Evolutionary conservation across 495 filamentous ascomycete genomes (phyloP).

Genomic region (Extremus antarcticus): DNA sequence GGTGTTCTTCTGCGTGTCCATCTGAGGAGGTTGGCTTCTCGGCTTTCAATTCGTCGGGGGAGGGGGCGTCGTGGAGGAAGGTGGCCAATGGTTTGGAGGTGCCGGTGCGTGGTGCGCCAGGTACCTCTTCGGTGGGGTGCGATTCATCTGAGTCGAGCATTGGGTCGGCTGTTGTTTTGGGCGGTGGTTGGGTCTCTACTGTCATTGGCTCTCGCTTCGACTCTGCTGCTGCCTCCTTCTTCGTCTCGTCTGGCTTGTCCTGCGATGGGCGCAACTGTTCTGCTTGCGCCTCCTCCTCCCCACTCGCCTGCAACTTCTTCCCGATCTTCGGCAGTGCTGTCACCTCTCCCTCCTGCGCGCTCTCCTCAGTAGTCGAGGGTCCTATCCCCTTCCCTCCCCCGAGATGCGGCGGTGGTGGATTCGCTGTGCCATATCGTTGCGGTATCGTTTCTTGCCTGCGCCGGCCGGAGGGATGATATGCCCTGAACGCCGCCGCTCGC

Average conservation of each 20-base stretch:
- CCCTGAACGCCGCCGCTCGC: conserved; percentile 3
- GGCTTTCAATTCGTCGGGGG: conserved; percentile 6
- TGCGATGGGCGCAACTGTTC: conserved; percentile 1
- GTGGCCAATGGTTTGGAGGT: neutral
- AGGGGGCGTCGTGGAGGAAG: neutral
- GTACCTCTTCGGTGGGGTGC: neutral
- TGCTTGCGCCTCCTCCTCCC: conserved; percentile 6
- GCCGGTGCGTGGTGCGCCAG: neutral
- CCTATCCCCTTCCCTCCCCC: conserved; percentile 12
- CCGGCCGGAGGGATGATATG: conserved; percentile 23
- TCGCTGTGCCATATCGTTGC: conserved; percentile 51
- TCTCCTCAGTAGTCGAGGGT: conserved; percentile 4
- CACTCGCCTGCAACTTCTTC: conserved; percentile 10
- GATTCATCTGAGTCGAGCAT: conserved; percentile 3
- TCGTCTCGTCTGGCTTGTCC: conserved; percentile 3
- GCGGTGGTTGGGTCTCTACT: conserved; percentile 2
- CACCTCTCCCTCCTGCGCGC: conserved; percentile 16
- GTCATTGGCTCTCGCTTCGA: conserved; percentile 12
- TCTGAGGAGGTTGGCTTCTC: neutral
- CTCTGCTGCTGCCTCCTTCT: conserved; percentile 5
- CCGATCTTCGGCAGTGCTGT: conserved; percentile 21
- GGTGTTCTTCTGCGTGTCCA: conserved; percentile 3
- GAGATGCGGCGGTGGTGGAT: conserved; percentile 42
- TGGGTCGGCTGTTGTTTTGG: neutral
- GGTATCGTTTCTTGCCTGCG: conserved; percentile 15